Percentiles rank a stretch among this genome's conserved stretches.
Conservation (phyloP, 2,329 filamentous ascomycete species). For the Colletotrichum godetiae region DNA sequence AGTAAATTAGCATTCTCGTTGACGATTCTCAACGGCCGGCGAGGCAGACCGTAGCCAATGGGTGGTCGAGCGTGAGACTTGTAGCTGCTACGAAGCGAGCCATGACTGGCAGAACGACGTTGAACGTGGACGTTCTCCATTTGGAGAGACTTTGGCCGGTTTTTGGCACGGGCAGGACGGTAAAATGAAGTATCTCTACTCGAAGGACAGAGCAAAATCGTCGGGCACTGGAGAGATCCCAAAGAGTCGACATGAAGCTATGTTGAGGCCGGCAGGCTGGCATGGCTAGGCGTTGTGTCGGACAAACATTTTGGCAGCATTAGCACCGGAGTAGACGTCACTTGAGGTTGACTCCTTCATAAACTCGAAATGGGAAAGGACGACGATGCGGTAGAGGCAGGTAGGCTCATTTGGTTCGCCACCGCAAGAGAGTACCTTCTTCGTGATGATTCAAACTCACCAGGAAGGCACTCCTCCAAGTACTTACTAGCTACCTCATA, state of each 20-base stretch:
- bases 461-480: neutral
- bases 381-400: neutral
- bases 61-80: conserved; percentile 41
- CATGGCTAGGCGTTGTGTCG: neutral
- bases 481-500: neutral
- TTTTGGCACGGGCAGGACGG: conserved; percentile 1
- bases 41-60: conserved; percentile 36
- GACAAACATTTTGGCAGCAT: neutral
- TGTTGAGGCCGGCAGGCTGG: conserved; percentile 2
- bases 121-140: conserved; percentile 45
- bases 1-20: conserved; percentile 56
- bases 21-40: conserved; percentile 56
- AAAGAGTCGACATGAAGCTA: conserved; percentile 28
- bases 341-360: neutral
- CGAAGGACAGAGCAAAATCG: neutral
- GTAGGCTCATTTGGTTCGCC: neutral
- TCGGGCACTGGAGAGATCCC: neutral
- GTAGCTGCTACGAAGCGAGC: conserved; percentile 49
- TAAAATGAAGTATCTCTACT: conserved; percentile 25
- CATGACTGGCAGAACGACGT: conserved; percentile 53
- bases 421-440: neutral
- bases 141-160: neutral
- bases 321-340: neutral
- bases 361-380: neutral
- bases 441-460: neutral